A percentile compares a stretch with the other conserved stretches of the same genome.
Conservation (phyloP, 2,329 filamentous ascomycete genomes). For the Penicillium frequentans region DNA sequence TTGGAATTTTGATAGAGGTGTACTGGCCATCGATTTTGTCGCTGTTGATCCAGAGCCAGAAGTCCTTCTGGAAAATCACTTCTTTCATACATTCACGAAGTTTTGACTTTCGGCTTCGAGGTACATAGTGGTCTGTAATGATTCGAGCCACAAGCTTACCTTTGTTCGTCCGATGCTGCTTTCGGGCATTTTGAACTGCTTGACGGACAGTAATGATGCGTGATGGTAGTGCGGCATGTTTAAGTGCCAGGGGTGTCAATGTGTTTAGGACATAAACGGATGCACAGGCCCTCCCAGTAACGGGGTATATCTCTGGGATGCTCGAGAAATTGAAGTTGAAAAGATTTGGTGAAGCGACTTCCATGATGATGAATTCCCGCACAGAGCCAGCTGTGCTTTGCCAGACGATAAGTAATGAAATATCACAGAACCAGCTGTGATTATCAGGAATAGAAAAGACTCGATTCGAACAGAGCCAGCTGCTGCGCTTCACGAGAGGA, state of each 20-base stretch:
- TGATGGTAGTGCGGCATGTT: not conserved
- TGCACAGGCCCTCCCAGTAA: not conserved
- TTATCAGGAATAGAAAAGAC: not conserved
- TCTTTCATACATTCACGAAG: not conserved
- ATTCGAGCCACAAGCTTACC: not conserved
- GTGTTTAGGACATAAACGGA: not conserved
- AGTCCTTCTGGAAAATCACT: not conserved
- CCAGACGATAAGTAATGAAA: not conserved
- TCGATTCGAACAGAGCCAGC: not conserved
- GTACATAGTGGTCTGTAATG: not conserved
- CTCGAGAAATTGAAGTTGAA: not conserved
- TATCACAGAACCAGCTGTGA: conserved; percentile 1
- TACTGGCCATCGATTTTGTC: not conserved
- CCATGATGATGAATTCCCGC: not conserved
- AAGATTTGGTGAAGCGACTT: not conserved
- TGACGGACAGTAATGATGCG: not conserved
- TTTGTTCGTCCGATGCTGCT: not conserved
- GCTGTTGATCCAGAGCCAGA: not conserved
- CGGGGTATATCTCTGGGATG: not conserved
- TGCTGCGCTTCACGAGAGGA: not conserved
- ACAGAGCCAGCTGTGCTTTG: not conserved
- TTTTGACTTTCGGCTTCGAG: not conserved
- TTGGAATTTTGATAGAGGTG: not conserved
- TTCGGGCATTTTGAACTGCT: not conserved
- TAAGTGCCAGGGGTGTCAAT: not conserved